These are phyloP conservation scores for Penicillium hordei DNA, from an alignment of 2,329 filamentous ascomycete species.

Conservation along the genomic window DNA sequence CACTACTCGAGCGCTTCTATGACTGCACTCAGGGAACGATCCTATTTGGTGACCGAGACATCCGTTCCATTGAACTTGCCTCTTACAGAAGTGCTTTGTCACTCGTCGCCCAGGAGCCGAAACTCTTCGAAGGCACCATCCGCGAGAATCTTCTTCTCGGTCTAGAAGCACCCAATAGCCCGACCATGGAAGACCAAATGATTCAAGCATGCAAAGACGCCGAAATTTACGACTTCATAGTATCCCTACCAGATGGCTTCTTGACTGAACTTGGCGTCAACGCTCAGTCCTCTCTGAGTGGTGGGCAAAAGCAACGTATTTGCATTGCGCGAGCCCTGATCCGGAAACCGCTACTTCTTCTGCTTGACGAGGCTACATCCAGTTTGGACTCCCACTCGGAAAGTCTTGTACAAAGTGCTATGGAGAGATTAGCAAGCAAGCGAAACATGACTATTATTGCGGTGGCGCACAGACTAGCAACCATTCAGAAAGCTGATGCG, in stretches of 20 bases:
- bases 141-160: slow-evolving; percentile 52
- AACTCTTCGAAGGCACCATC: slow-evolving; percentile 48
- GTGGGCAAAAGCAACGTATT: slow-evolving; percentile 58
- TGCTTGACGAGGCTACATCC: slow-evolving; percentile 61
- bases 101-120: slow-evolving; percentile 46
- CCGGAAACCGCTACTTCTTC: slow-evolving; percentile 52
- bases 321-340: slow-evolving; percentile 57
- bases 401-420: slow-evolving; percentile 65
- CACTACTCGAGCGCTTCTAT: slow-evolving; percentile 42
- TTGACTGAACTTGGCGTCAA: slow-evolving; percentile 52
- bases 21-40: slow-evolving; percentile 43
- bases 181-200: slow-evolving; percentile 41
- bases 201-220: slow-evolving; percentile 51
- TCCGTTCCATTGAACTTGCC: slow-evolving; percentile 28
- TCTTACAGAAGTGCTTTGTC: slow-evolving; percentile 37
- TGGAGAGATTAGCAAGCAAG: slow-evolving; percentile 60
- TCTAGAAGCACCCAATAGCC: slow-evolving; percentile 31
- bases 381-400: slow-evolving; percentile 66
- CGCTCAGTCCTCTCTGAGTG: slow-evolving; percentile 49
- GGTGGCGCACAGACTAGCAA: slow-evolving; percentile 31
- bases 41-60: slow-evolving; percentile 33
- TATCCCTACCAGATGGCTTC: slow-evolving; percentile 53
- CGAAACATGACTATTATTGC: slow-evolving; percentile 66
- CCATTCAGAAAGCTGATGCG: slow-evolving; percentile 6
- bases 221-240: slow-evolving; percentile 55